Conservation (phyloP, 2,329 filamentous ascomycete genomes). For the Diaporthe amygdali region DNA sequence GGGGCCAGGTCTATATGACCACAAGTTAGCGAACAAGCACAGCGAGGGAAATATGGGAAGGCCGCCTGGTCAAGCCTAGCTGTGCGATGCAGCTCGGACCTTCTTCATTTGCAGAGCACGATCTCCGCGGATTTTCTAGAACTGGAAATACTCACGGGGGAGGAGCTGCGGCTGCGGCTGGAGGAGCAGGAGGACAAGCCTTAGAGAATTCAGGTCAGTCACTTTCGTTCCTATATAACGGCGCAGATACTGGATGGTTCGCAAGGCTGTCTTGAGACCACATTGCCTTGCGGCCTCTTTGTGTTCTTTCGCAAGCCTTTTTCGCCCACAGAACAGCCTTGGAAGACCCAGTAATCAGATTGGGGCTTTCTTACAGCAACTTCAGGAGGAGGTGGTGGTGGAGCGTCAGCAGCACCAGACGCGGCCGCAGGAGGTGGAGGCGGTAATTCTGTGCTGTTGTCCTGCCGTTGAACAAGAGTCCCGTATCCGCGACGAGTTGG, state of each 20-base stretch:
- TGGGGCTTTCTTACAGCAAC: background rate
- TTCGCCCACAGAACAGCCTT: background rate
- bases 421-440: background rate
- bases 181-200: background rate
- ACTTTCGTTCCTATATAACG: background rate
- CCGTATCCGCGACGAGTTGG: background rate
- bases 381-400: background rate
- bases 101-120: background rate
- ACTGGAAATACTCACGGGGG: background rate
- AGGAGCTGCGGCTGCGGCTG: background rate
- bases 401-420: background rate
- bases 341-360: background rate
- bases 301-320: background rate
- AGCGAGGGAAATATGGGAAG: background rate
- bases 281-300: background rate
- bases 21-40: background rate
- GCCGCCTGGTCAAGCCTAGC: too few species aligned
- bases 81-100: background rate
- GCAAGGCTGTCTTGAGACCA: background rate
- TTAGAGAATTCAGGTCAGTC: background rate
- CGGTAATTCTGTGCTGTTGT: background rate
- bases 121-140: background rate
- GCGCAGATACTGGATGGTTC: too few species aligned
- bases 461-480: background rate
- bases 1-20: background rate